These are phyloP conservation scores for Corchorus capsularis DNA, from an alignment of 345 rosid species.

Conservation along the genomic window DNA sequence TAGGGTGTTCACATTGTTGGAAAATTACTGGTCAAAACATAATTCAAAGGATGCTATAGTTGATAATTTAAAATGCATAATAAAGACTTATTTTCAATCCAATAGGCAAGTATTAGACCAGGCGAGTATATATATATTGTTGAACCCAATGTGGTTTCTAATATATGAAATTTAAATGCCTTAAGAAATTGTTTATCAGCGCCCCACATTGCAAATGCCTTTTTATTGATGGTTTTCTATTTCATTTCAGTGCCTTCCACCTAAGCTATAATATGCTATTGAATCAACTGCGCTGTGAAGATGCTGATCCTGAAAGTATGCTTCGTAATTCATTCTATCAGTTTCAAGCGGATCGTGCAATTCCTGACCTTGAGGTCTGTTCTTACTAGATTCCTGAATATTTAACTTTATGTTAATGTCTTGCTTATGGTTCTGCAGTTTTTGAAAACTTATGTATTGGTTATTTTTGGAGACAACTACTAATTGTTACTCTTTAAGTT, in stretches of 20 bases:
- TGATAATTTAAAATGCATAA: not conserved
- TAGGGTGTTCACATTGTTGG: not conserved
- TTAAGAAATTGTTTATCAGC: too few relatives aligned
- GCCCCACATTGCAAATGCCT: not conserved
- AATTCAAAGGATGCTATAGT: not conserved
- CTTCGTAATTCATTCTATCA: constrained; percentile 96
- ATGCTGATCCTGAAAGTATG: constrained; percentile 94
- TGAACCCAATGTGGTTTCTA: too few relatives aligned
- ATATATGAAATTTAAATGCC: too few relatives aligned
- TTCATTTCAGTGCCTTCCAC: constrained; percentile 83
- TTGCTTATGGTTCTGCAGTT: constrained; percentile 10
- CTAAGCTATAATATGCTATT: constrained; percentile 97
- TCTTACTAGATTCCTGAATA: not conserved
- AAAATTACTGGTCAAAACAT: not conserved
- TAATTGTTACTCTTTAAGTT: not conserved
- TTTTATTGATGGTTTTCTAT: constrained; percentile 19
- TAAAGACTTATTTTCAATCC: not conserved
- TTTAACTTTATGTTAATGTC: constrained; percentile 1
- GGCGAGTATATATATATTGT: too few relatives aligned
- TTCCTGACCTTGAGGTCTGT: constrained; percentile 91
- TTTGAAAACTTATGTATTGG: not conserved
- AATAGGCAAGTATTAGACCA: not conserved
- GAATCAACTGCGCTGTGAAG: constrained; percentile 95
- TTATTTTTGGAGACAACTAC: not conserved
- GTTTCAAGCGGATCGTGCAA: constrained; percentile 92